Conservation (phyloP, 164 flowering plant genomes). For the Aristolochia californica region DNA sequence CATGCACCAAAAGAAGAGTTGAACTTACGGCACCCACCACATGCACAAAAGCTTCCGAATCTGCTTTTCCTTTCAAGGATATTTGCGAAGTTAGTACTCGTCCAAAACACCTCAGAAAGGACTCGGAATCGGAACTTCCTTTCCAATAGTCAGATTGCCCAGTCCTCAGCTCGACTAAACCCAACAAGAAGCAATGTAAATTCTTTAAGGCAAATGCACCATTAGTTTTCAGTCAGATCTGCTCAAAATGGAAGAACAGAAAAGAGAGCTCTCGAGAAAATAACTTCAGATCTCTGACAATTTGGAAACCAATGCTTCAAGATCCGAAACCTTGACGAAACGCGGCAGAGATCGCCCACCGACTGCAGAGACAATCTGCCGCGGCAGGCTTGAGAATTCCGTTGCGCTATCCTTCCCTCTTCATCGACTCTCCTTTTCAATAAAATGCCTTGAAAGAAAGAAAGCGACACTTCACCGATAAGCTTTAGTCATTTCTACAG, state of each 20-base stretch:
- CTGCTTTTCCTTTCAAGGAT: not conserved
- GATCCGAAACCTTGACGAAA: not conserved
- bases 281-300: not conserved
- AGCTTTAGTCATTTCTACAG: not conserved
- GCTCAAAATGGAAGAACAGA: not conserved
- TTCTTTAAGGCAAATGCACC: too few relatives aligned
- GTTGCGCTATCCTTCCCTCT: constrained; percentile 1
- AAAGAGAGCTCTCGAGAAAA: not conserved
- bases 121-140: too few relatives aligned
- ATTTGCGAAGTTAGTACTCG: too few relatives aligned
- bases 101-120: not conserved
- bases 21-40: not conserved
- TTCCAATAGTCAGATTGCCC: not conserved
- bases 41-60: not conserved
- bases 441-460: constrained; percentile 1
- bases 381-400: not conserved
- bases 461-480: constrained; percentile 6
- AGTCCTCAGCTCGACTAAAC: not conserved
- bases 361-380: constrained; percentile 2
- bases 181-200: constrained; percentile 2
- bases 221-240: too few relatives aligned
- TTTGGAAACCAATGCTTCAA: not conserved
- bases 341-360: not conserved
- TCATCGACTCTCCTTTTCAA: not conserved
- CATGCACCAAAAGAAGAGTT: not conserved